These are phyloP conservation scores for Didymella lethalis DNA, from an alignment of 2,329 filamentous ascomycete species.

Conservation along the genomic window DNA sequence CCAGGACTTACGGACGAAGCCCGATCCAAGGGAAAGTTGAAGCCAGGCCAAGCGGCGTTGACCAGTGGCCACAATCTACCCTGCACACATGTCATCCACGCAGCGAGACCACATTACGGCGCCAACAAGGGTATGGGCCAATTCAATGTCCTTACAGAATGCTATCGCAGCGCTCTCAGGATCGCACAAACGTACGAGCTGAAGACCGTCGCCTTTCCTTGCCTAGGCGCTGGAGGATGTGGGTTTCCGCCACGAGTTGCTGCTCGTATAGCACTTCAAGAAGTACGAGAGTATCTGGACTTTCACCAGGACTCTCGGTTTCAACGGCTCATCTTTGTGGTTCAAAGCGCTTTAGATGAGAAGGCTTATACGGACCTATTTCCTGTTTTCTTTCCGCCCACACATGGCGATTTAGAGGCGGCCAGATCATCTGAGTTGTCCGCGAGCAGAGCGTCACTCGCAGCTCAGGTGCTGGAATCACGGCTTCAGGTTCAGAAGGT, in stretches of 20 bases:
- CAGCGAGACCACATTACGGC: slow-evolving; percentile 37
- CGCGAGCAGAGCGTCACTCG: slow-evolving; percentile 23
- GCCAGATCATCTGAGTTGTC: slow-evolving; percentile 21
- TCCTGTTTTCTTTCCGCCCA: slow-evolving; percentile 46
- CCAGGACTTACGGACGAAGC: slow-evolving; percentile 36
- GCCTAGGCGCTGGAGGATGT: slow-evolving; percentile 42
- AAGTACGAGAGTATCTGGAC: slow-evolving; percentile 46
- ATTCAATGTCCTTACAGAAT: slow-evolving; percentile 41
- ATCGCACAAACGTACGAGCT: slow-evolving; percentile 32
- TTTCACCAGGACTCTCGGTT: slow-evolving; percentile 28
- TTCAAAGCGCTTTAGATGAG: slow-evolving; percentile 35
- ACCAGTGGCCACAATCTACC: slow-evolving; percentile 43
- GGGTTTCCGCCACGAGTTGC: slow-evolving; percentile 44
- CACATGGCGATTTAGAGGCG: slow-evolving; percentile 39
- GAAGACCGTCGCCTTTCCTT: slow-evolving; percentile 47
- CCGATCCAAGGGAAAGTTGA: slow-evolving; percentile 22
- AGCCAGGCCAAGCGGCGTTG: slow-evolving; percentile 35
- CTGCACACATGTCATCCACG: slow-evolving; percentile 43
- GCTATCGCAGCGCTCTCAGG: slow-evolving; percentile 41
- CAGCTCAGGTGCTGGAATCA: slow-evolving; percentile 28
- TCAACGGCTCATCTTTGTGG: slow-evolving; percentile 45
- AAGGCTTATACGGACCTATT: slow-evolving; percentile 43
- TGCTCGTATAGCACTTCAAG: slow-evolving; percentile 44
- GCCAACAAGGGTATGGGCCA: slow-evolving; percentile 29
- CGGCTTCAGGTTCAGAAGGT: slow-evolving; percentile 30